Percentiles rank a stretch among this genome's conserved stretches.
Evolutionary conservation across 805 yeast species (phyloP).

Genomic region (Wickerhamomyces silvicola): DNA sequence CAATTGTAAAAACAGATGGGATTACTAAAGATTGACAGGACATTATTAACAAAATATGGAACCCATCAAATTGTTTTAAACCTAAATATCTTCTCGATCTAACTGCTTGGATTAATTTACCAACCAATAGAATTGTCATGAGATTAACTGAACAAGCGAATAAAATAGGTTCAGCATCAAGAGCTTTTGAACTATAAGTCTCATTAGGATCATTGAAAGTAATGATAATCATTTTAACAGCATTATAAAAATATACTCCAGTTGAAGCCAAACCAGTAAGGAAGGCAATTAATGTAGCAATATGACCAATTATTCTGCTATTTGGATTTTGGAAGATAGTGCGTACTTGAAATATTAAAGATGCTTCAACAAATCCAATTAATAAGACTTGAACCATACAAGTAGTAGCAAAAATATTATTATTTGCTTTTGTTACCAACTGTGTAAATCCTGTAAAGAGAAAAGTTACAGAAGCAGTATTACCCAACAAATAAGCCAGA

Average conservation of each 20-base stretch:
- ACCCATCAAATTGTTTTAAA: conserved; percentile 71
- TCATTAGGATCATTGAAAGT: conserved; percentile 21
- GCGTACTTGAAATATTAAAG: conserved; percentile 65
- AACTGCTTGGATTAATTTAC: conserved; percentile 65
- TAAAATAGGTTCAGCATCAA: conserved; percentile 50
- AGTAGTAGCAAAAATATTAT: conserved; percentile 51
- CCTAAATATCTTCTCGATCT: conserved; percentile 73
- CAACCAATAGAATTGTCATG: conserved; percentile 51
- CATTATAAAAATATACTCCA: conserved; percentile 51
- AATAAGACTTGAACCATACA: conserved; percentile 55
- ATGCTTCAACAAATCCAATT: conserved; percentile 52
- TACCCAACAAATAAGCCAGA: conserved; percentile 46
- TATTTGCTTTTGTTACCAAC: conserved; percentile 29
- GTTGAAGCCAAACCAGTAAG: conserved; percentile 48
- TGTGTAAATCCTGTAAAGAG: conserved; percentile 42
- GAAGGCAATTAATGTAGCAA: conserved; percentile 32
- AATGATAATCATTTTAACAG: conserved; percentile 36
- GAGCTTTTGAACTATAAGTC: conserved; percentile 31
- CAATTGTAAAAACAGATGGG: conserved; percentile 64
- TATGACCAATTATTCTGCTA: conserved; percentile 32
- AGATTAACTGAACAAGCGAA: conserved; percentile 65
- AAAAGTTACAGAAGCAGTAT: conserved; percentile 42
- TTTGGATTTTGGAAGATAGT: conserved; percentile 62
- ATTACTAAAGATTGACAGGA: conserved; percentile 72
- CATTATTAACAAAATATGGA: conserved; percentile 78